Base-by-base conservation (phyloP, 306 rosid genomes). In the Biancaea sappan region DNA sequence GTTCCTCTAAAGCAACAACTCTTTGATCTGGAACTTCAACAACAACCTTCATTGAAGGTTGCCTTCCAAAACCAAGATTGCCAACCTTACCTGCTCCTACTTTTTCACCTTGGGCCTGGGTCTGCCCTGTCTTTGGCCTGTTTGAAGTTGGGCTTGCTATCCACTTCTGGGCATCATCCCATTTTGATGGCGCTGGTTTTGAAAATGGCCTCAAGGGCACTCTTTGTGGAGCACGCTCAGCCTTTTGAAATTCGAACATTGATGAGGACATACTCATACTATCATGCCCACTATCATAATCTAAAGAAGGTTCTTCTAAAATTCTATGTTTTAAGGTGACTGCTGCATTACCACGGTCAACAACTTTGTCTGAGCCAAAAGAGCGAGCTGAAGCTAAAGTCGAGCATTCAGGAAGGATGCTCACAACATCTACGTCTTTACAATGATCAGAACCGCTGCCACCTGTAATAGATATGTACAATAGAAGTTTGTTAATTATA, bases 111-210 rank as follows among this genome's bases (percentile, higher is more conserved):
- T 80, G 92, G 64, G 74, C 86, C 70, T 91, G 92, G 35, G 75
- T 72, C 68, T 79, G 92, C 59, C 81, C 92, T 16, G 83, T 71
- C 84, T 90, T 94, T 0, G 93, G 88, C 74, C 89, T 70, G 77
- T 88, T 89, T 10, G 90, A 83, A 31, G 88, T 94, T 19, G 97
- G 97, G 75, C 98, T 91, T 2, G 96, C 96, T 61, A 94, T 91
- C 98, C 98, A 94, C 81, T 94, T 91, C 84, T 91, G 97, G 6
- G 98, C 98, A 86, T 94, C 97, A 53, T 89, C 97, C 98, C 98
- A 94, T 75, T 94, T 94, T 57, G 98, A 94, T 21, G 93, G 96
- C 1, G 96, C 91, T 19, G 98, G 96, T 77, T 94, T 91, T 26
- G 98, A 94, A 72, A 94, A 90, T 0, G 96, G 91, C 21, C 87